Evolutionary conservation across 805 yeast species (phyloP), one percentile per base, ranked within the genome.

Genomic region (Clavispora carvajalis): DNA sequence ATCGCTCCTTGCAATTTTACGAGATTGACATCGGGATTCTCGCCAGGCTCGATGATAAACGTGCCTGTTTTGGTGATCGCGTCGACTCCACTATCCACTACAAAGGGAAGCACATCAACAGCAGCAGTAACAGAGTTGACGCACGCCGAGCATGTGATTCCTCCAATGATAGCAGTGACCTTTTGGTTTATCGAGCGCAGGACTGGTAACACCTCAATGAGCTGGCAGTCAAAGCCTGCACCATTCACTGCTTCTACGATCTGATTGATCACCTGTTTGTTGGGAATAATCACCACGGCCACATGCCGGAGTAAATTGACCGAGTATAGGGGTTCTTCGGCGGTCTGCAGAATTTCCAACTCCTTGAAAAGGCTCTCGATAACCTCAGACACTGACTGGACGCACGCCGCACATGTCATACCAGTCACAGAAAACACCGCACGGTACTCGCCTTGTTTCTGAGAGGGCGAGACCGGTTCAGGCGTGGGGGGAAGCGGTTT

Each of bases 91-190:
- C 71, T 67, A 13, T 74, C 77, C 15, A 70, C 58, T 3, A 84
- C 74, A 55, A 75, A 80, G 2, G 76, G 72, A 29, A 82, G 52
- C 4, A 65, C 71, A 24, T 55, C 55, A 19, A 66, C 76, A 23
- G 76, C 70, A 7, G 67, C 59, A 8, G 67, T 60, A 9, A 85
- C 74, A 0, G 90, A 65, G 30, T 69, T 69, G 1, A 78, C 78
- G 58, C 93, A 82, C 0, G 87, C 77, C 7, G 85, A 79, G 60
- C 91, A 85, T 0, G 88, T 78, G 58, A 84, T 82, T 3, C 90
- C 91, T 9, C 82, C 85, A 33, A 85, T 77, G 0, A 78, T 61
- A 1, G 87, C 88, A 9, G 70, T 63, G 7, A 81, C 74, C 49
- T 72, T 73, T 49, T 65, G 74, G 40, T 70, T 73, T 5, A 64